phyloP scores from a whole-genome alignment of 2,329 filamentous ascomycete genomes.

The Pyricularia grisea region DNA sequence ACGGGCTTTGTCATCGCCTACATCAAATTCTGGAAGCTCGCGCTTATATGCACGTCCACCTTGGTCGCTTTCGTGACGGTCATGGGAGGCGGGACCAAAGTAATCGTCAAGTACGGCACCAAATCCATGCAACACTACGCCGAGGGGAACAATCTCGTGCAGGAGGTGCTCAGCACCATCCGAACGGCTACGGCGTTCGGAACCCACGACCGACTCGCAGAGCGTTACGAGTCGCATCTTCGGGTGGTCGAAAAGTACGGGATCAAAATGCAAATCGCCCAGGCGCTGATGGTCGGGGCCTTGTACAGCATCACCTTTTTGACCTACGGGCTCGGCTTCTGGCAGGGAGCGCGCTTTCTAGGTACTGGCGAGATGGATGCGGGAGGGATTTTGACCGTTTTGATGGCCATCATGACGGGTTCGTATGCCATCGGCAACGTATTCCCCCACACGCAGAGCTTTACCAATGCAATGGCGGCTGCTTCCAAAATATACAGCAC shows the following conservation, averaged over 20 bases:
- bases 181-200: constrained; percentile 89
- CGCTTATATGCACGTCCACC: constrained; percentile 75
- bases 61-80: constrained; percentile 70
- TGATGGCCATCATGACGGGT: constrained; percentile 87
- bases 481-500: constrained; percentile 89
- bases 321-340: constrained; percentile 83
- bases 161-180: constrained; percentile 90
- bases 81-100: constrained; percentile 64
- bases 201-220: constrained; percentile 84
- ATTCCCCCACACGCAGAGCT: constrained; percentile 76
- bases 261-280: constrained; percentile 60
- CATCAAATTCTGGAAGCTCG: constrained; percentile 85
- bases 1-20: constrained; percentile 88
- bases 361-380: constrained; percentile 56
- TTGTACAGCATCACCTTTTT: constrained; percentile 81
- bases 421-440: constrained; percentile 87
- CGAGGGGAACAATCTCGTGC: constrained; percentile 75
- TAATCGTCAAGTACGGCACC: constrained; percentile 76
- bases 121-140: constrained; percentile 71
- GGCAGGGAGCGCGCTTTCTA: constrained; percentile 73
- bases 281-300: constrained; percentile 70
- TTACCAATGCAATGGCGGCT: constrained; percentile 73
- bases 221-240: constrained; percentile 73
- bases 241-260: constrained; percentile 65
- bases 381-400: constrained; percentile 68